Evolutionary conservation across 192 early-diverging fungal genomes (phyloP), one percentile per base, ranked within the genome.

Genomic region (Linnemannia exigua): DNA sequence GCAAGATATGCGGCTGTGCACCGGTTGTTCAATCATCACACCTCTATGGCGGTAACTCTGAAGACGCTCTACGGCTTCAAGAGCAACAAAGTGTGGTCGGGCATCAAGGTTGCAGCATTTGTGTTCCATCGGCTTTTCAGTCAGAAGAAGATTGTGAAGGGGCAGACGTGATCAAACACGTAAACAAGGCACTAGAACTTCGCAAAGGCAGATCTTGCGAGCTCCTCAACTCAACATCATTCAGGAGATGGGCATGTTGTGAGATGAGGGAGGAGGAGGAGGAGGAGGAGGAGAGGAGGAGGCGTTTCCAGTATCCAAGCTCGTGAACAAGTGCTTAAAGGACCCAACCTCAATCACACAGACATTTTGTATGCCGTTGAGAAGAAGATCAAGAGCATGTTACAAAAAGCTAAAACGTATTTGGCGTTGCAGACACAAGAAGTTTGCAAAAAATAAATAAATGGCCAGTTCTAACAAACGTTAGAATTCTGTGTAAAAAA

Each of bases 61-160:
- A 67, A 36, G 47, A 80, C 79, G 33, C 79, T 81, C 67, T 81
- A 69, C 47, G 79, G 51, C 17, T 75, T 75, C 72, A 81, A 81
- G 73, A 58, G 16, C 46, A 75, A 75, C 61, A 54, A 75, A 6
- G 52, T 16, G 22, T 81, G 79, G 79, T 81, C 79, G 14, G 79
- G 79, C 28, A 15, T 74, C 72, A 74, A 80, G 79, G 79, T 74
- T 36, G 79, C 71, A 15, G 72, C 79, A 68, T 80, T 74, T 52
- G 63, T 80, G 33, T 80, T 80, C 58, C 48, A 80, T 38, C 79
- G 72, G 61, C 52, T 79, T 14, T 72, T 61, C 70, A 79, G 44
- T 25, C 31, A 72, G 52, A 54, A 31, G 22, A 75, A 75, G 52
- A 66, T 75, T 63, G 54, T 75, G 58, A 75, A 75, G 74, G n/a